Base-by-base conservation (phyloP, 129 eudicot genomes). In the Deinandra increscens region DNA sequence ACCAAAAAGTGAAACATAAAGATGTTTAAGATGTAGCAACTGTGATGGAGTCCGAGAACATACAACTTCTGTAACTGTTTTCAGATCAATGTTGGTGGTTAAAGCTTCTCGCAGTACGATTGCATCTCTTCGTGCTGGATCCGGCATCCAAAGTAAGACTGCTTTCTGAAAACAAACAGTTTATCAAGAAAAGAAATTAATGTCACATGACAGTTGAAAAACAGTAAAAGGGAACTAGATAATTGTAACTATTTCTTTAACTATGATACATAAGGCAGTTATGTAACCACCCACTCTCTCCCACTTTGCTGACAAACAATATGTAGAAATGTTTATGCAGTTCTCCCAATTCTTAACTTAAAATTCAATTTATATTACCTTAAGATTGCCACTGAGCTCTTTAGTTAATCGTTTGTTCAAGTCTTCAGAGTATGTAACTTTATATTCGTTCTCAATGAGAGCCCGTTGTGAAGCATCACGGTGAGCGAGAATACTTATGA, bases 111-210 rank as follows among this genome's bases (percentile, higher is more conserved):
- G 74, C 18, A 88, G 61, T 43, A 85, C 20, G 10, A 70, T 74
- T 46, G 96, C 96, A 80, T 88, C 96, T 20, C 88, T 72, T 31
- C 63, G 59, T 17, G 84, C 91, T 31, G 91, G 96, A 71, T 85
- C 89, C 65, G 78, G 79, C 87, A 88, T 54, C 96, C 91, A 88
- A 26, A 81, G 83, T 20, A 81, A 31, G 51, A 88, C 56, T 7
- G 87, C 88, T 81, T 59, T 76, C 96, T 88, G 87, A 51, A 55
- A 82, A 72, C 20, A 63, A 48, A 54, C 6, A 9, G 2, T 54
- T n/a, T 22, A 22, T 22, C n/a, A 54, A 4, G 1, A 54, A 54
- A 54, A 44, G 14, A 29, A 34, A 69, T 18, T 13, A n/a, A 19
- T 49, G 55, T 7, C 55, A 49, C 23, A 49, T 49, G 20, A 49